Evolutionary conservation across 176 grass and related monocot species (phyloP).

Genomic region (Raddia guianensis): DNA sequence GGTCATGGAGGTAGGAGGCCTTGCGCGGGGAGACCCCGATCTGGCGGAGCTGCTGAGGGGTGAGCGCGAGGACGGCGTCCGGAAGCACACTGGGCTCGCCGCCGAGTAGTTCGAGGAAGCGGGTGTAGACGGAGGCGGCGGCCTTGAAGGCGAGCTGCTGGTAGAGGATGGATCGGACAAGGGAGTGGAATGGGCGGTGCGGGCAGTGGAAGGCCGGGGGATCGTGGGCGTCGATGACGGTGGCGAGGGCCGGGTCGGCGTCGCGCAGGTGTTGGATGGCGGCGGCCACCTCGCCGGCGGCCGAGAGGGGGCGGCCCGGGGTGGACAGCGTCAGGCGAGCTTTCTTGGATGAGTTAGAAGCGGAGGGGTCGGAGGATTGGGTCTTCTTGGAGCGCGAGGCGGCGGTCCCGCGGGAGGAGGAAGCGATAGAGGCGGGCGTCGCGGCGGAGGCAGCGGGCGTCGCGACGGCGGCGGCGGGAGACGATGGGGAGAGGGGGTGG

Average conservation of each 20-base stretch:
- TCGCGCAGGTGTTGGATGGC: conserved; percentile 72
- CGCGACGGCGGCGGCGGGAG: conserved; percentile 21
- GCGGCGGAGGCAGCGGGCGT: background rate
- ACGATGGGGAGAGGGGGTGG: conserved; percentile 28
- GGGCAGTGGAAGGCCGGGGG: conserved; percentile 80
- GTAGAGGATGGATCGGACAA: conserved; percentile 89
- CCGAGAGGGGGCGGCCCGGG: conserved; percentile 65
- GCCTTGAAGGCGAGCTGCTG: conserved; percentile 98
- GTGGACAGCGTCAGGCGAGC: conserved; percentile 36
- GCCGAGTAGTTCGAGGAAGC: conserved; percentile 75
- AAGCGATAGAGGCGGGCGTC: background rate
- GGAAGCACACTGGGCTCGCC: conserved; percentile 75
- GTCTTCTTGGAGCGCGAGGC: conserved; percentile 40
- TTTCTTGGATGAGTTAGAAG: conserved; percentile 38
- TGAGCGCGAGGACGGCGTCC: conserved; percentile 81
- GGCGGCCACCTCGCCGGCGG: conserved; percentile 58
- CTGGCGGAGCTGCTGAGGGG: conserved; percentile 80
- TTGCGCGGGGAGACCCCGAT: conserved; percentile 94
- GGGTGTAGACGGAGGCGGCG: conserved; percentile 81
- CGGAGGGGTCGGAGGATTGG: background rate
- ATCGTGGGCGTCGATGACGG: conserved; percentile 80
- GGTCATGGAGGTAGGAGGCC: conserved; percentile 90
- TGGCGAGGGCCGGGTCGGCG: conserved; percentile 52
- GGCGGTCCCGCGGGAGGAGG: conserved; percentile 6
- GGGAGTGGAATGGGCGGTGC: conserved; percentile 87